A percentile compares a stretch with the other conserved stretches of the same genome.
These are phyloP conservation scores for Nemania bipapillata DNA, from an alignment of 2,329 filamentous ascomycete species.

Conservation along the genomic window DNA sequence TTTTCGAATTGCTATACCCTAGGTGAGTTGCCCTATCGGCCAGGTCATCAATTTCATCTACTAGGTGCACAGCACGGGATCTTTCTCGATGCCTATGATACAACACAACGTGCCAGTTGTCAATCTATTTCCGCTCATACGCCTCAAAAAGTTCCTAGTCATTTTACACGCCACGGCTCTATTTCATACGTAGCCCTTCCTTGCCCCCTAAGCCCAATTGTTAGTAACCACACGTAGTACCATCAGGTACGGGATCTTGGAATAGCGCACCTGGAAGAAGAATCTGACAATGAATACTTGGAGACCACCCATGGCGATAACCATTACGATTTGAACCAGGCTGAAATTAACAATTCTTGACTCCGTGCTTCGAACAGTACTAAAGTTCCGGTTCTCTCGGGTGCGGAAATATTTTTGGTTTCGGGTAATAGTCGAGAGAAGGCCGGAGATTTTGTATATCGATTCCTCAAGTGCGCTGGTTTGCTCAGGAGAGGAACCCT, in stretches of 20 bases:
- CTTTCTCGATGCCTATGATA: conserved; percentile 46
- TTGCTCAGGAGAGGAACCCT: conserved; percentile 78
- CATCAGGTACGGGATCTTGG: not conserved
- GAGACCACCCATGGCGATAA: conserved; percentile 92
- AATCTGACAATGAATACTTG: conserved; percentile 98
- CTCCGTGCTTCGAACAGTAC: conserved; percentile 96
- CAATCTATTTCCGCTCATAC: conserved; percentile 42
- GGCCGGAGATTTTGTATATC: conserved; percentile 91
- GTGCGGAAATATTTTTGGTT: conserved; percentile 99
- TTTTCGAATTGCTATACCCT: conserved; percentile 13
- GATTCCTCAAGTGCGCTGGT: conserved; percentile 90
- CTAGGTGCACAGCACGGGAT: conserved; percentile 20
- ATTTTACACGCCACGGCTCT: conserved; percentile 32
- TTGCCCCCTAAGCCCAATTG: conserved; percentile 62
- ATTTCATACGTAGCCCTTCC: conserved; percentile 74
- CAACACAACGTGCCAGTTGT: conserved; percentile 38
- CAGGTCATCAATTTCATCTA: conserved; percentile 19
- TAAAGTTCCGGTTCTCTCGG: conserved; percentile 98
- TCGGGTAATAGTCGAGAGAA: conserved; percentile 90
- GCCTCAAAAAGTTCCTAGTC: conserved; percentile 36
- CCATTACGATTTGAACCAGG: conserved; percentile 88
- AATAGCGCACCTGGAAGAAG: conserved; percentile 85
- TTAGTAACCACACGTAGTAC: conserved; percentile 39
- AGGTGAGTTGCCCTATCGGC: not conserved
- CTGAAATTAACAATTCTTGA: conserved; percentile 97